These are phyloP conservation scores for Penicillium coprophilum DNA, from an alignment of 495 filamentous ascomycete species.

Conservation along the genomic window DNA sequence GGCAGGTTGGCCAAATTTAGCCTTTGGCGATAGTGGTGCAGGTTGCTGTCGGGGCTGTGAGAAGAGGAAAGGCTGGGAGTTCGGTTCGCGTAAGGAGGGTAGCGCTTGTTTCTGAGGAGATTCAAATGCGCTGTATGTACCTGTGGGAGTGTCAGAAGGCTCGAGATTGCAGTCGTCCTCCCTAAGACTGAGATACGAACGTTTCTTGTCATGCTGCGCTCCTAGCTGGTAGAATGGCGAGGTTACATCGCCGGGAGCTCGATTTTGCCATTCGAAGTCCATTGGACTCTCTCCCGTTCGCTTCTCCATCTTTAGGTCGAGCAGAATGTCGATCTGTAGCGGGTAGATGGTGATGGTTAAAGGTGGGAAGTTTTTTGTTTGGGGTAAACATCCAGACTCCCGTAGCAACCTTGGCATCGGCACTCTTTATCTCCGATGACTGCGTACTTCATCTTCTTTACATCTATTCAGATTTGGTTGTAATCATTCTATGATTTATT, in stretches of 20 bases:
- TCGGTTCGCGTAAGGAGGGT: conserved; percentile 49
- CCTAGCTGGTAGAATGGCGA: conserved; percentile 59
- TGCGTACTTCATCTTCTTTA: neutral
- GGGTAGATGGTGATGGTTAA: conserved; percentile 18
- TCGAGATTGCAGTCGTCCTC: neutral
- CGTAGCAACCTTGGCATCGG: conserved; percentile 24
- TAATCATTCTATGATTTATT: neutral
- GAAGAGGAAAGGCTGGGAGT: conserved; percentile 49
- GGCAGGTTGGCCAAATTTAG: conserved; percentile 62
- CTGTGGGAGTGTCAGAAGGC: conserved; percentile 34
- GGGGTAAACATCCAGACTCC: conserved; percentile 29
- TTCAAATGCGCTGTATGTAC: conserved; percentile 50
- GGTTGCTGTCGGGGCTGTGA: conserved; percentile 34
- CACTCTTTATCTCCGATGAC: conserved; percentile 10
- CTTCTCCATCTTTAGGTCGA: conserved; percentile 32
- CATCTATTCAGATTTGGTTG: neutral
- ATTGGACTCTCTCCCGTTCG: conserved; percentile 61
- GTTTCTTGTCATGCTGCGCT: conserved; percentile 50
- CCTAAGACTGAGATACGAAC: conserved; percentile 36
- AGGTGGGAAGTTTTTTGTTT: conserved; percentile 30
- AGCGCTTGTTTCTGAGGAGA: conserved; percentile 51
- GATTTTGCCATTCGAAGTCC: conserved; percentile 66
- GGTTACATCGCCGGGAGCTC: conserved; percentile 54
- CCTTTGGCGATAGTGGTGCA: conserved; percentile 29
- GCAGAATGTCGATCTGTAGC: conserved; percentile 7